A percentile compares a stretch with the other conserved stretches of the same genome.
phyloP scores from a whole-genome alignment of 2,329 filamentous ascomycete genomes.

The Penicillium digitatum region DNA sequence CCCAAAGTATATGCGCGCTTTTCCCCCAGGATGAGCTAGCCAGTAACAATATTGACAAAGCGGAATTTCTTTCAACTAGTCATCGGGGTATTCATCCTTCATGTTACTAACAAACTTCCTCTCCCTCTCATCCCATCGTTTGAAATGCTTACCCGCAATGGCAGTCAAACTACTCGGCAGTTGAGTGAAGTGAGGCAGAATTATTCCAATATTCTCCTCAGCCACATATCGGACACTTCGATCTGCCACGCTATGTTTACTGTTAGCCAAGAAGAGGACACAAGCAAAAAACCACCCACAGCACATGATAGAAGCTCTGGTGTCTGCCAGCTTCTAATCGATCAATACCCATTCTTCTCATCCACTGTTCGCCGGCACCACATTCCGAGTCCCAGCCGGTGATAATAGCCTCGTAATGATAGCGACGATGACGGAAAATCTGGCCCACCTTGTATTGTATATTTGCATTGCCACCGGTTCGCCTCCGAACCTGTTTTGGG shows the following conservation, averaged over 20 bases:
- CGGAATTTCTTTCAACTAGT: conserved; percentile 48
- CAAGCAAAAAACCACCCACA: conserved; percentile 58
- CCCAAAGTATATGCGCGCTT: no score
- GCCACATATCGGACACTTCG: conserved; percentile 70
- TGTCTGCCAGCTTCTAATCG: conserved; percentile 55
- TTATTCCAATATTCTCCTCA: conserved; percentile 72
- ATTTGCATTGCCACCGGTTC: conserved; percentile 34
- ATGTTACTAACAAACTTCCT: conserved; percentile 80
- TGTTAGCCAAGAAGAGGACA: conserved; percentile 9
- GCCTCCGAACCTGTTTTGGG: conserved; percentile 46
- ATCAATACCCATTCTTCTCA: conserved; percentile 61
- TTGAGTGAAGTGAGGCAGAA: conserved; percentile 52
- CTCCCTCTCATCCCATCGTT: conserved; percentile 66
- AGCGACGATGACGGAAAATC: conserved; percentile 77
- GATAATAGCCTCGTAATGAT: conserved; percentile 74
- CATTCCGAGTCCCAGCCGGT: conserved; percentile 75
- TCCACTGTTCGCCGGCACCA: conserved; percentile 59
- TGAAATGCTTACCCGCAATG: conserved; percentile 81
- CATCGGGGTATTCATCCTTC: conserved; percentile 78
- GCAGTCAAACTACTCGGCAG: conserved; percentile 53
- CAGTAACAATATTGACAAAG: background rate
- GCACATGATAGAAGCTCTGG: conserved; percentile 78
- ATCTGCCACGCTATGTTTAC: conserved; percentile 56
- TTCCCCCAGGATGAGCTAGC: background rate
- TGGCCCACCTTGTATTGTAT: conserved; percentile 72